These are phyloP conservation scores for Lachancea lanzarotensis DNA, from an alignment of 805 yeast species.

Conservation along the genomic window DNA sequence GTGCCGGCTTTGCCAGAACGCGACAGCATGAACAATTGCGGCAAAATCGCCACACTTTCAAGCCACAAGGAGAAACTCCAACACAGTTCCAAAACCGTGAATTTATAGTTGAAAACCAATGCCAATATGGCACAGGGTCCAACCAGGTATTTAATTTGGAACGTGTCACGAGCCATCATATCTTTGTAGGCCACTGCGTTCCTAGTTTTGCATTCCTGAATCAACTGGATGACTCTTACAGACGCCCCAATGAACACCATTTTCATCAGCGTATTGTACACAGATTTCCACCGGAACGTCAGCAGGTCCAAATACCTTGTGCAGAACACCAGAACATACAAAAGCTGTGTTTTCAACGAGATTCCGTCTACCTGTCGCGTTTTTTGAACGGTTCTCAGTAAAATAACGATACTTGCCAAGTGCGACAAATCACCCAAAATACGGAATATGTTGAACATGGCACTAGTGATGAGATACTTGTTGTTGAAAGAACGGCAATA, in stretches of 20 bases:
- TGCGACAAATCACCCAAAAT: constrained; percentile 73
- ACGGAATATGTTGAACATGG: constrained; percentile 39
- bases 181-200: constrained; percentile 48
- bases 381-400: constrained; percentile 60
- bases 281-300: constrained; percentile 45
- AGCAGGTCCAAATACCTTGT: constrained; percentile 64
- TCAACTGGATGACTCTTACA: constrained; percentile 62
- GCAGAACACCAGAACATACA: constrained; percentile 67
- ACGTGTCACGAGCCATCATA: constrained; percentile 62
- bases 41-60: constrained; percentile 85
- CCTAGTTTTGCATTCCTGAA: constrained; percentile 40
- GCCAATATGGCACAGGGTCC: constrained; percentile 54
- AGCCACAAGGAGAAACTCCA: constrained; percentile 95
- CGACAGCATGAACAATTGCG: constrained; percentile 87
- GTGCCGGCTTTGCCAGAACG: constrained; percentile 83
- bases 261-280: constrained; percentile 79
- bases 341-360: constrained; percentile 78
- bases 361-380: constrained; percentile 73
- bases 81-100: constrained; percentile 51
- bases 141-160: constrained; percentile 64
- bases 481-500: not conserved
- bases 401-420: constrained; percentile 66
- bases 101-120: constrained; percentile 61
- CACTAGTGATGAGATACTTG: too few relatives aligned
- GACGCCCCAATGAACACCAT: constrained; percentile 73